phyloP scores from a whole-genome alignment of 495 filamentous ascomycete species.

The Baudoinia panamericana region DNA sequence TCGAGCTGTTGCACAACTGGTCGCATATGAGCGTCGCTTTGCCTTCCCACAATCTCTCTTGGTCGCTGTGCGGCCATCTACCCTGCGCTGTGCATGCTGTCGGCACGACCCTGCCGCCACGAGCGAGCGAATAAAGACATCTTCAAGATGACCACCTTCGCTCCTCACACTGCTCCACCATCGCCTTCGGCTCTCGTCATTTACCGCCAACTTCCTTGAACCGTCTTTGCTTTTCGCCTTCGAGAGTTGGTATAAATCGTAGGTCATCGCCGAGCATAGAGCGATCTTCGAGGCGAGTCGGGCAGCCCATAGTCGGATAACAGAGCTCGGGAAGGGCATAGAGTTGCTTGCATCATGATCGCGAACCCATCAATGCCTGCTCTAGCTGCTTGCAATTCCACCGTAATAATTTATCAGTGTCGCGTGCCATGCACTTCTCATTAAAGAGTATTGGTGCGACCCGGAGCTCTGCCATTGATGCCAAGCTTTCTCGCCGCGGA shows the following conservation, averaged over 20 bases:
- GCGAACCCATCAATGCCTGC: slow-evolving; percentile 14
- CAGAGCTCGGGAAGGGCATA: slow-evolving; percentile 49
- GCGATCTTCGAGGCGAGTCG: slow-evolving; percentile 33
- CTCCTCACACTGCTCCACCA: neutral
- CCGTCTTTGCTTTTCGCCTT: slow-evolving; percentile 12
- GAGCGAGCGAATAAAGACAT: slow-evolving; percentile 51
- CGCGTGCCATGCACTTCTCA: too few relatives aligned
- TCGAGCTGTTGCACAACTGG: too few relatives aligned
- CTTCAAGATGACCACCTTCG: slow-evolving; percentile 30
- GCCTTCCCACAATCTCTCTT: too few relatives aligned
- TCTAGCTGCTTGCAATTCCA: slow-evolving; percentile 1
- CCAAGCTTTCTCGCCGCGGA: neutral
- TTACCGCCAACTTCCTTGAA: neutral
- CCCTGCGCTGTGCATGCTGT: slow-evolving; percentile 20
- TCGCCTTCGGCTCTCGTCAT: slow-evolving; percentile 6
- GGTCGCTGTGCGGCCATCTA: too few relatives aligned
- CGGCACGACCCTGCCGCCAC: slow-evolving; percentile 50
- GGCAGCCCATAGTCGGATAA: slow-evolving; percentile 32
- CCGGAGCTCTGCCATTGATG: too few relatives aligned
- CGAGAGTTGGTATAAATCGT: slow-evolving; percentile 8
- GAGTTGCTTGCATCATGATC: slow-evolving; percentile 49
- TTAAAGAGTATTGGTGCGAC: too few relatives aligned
- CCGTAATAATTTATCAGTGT: neutral
- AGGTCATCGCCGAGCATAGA: slow-evolving; percentile 21
- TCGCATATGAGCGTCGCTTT: too few relatives aligned